Conservation (phyloP, 495 filamentous ascomycete genomes). For the Trichoderma orchidacearum region DNA sequence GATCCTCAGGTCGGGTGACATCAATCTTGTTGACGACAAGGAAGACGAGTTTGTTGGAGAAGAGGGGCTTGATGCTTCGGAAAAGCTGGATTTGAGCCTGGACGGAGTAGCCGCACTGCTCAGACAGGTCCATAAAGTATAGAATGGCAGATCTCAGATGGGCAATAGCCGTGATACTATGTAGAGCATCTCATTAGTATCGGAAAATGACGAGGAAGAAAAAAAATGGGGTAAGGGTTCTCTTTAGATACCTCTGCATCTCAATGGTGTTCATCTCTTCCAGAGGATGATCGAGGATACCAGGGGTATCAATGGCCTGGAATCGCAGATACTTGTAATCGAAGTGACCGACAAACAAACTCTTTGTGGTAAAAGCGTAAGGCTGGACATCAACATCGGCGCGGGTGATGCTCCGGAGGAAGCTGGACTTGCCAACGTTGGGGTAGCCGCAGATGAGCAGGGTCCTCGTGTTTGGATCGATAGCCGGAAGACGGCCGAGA, state of each 20-base stretch:
- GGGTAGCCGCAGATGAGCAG: constrained; percentile 94
- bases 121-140: constrained; percentile 97
- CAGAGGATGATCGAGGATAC: constrained; percentile 91
- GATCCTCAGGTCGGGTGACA: constrained; percentile 71
- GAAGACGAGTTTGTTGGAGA: constrained; percentile 94
- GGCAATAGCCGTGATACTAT: constrained; percentile 81
- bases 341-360: constrained; percentile 93
- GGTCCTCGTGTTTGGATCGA: constrained; percentile 92
- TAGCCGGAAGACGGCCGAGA: constrained; percentile 90
- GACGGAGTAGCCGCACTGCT: constrained; percentile 94
- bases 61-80: constrained; percentile 89
- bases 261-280: constrained; percentile 99
- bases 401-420: constrained; percentile 78
- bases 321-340: constrained; percentile 97
- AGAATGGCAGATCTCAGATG: constrained; percentile 87
- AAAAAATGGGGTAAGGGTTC: too few species aligned
- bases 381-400: constrained; percentile 97
- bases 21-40: constrained; percentile 98
- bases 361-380: constrained; percentile 98
- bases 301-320: constrained; percentile 70
- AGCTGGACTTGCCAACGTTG: constrained; percentile 94
- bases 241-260: constrained; percentile 45
- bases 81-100: constrained; percentile 83
- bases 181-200: constrained; percentile 11
- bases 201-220: too few species aligned